A percentile compares a stretch with the other conserved stretches of the same genome.
These are phyloP conservation scores for Stagonosporopsis chrysanthemi DNA, from an alignment of 2,329 filamentous ascomycete genomes.

Conservation along the genomic window DNA sequence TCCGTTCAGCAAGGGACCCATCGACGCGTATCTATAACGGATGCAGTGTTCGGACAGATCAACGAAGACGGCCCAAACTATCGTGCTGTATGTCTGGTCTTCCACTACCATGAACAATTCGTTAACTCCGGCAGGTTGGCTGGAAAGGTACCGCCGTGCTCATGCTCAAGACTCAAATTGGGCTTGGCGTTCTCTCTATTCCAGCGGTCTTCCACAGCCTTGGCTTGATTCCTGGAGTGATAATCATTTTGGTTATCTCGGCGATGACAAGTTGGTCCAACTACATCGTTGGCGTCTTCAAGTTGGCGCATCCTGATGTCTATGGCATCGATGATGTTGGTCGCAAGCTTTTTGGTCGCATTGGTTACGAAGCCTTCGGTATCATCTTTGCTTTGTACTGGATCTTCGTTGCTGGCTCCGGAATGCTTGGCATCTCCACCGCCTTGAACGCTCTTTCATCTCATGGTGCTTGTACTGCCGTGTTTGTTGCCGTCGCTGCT, in stretches of 20 bases:
- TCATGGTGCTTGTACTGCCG: conserved; percentile 69
- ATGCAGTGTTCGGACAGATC: conserved; percentile 60
- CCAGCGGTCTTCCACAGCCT: conserved; percentile 56
- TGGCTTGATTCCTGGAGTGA: conserved; percentile 59
- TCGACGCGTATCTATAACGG: conserved; percentile 19
- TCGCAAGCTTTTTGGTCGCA: conserved; percentile 60
- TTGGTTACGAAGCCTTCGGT: conserved; percentile 59
- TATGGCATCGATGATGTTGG: conserved; percentile 67
- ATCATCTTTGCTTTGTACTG: conserved; percentile 44
- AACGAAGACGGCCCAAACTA: conserved; percentile 62
- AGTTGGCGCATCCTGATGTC: conserved; percentile 61
- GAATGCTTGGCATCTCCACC: conserved; percentile 63
- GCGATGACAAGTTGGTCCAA: conserved; percentile 59
- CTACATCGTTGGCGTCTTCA: conserved; percentile 62
- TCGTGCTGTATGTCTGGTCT: conserved; percentile 46
- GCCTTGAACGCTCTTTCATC: conserved; percentile 60
- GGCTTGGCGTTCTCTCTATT: conserved; percentile 59
- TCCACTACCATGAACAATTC: conserved; percentile 49
- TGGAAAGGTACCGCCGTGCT: conserved; percentile 37
- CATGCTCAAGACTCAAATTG: conserved; percentile 44
- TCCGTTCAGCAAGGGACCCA: conserved; percentile 13
- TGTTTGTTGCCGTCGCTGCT: conserved; percentile 68
- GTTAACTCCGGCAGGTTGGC: conserved; percentile 28
- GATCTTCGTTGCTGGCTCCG: conserved; percentile 72
- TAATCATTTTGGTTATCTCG: conserved; percentile 52